Evolutionary conservation across 768 basidiomycete genomes (phyloP), one percentile per base, ranked within the genome.

Genomic region (Suillus occidentalis): DNA sequence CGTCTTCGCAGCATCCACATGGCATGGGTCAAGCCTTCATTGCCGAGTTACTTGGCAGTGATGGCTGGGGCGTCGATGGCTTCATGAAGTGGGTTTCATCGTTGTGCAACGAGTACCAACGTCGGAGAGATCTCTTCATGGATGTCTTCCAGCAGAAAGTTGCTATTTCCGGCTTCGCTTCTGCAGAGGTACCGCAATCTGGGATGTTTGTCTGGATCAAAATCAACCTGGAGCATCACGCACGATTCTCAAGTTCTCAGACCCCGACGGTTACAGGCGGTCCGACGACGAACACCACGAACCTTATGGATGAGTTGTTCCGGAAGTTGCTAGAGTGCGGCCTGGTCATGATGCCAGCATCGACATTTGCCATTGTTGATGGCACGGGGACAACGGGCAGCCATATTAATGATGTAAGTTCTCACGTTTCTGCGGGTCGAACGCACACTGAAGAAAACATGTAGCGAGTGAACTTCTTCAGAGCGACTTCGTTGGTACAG

Each of bases 161-260:
- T 40, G 74, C 65, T 7, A 50, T 66, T 14, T 72, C 74, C 50
- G 76, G 78, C 9, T 67, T 75, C 40, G 83, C 75, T 12, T 75
- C 73, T 40, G 79, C 79, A 1, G 73, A 75, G 50, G 69, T 59
- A 2, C 73, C 74, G 3, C 65, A 81, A 62, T 83, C 82, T 12
- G 85, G 85, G 66, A 87, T 87, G 85, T 87, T 86, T 72, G 75
- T 85, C 49, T 87, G 84, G 84, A 77, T 84, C 67, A 75, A 78
- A 64, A 72, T 87, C 22, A 67, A 83, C 69, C 67, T 85, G 59
- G 70, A 78, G 61, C 72, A 72, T 14, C 84, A 85, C 65, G 76
- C 81, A 45, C 77, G 79, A 25, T 84, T 75, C 71, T 68, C 70
- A 50, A 57, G 53, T 10, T 68, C 75, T 43, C 70, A 68, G 62